Conservation (phyloP, 805 yeast genomes). For the Soucietia sequanensis region DNA sequence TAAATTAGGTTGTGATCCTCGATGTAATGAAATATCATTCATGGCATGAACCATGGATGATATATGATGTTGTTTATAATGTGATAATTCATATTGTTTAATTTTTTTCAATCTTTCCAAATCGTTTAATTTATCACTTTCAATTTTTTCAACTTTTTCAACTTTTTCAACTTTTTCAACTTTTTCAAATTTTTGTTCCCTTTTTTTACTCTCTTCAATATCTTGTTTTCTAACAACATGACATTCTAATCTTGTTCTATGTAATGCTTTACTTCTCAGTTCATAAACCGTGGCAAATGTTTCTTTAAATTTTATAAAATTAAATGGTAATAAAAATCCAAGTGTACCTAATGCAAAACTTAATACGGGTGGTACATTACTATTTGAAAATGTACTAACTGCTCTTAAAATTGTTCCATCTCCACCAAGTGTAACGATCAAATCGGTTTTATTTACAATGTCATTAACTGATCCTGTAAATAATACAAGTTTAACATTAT, state of each 20-base stretch:
- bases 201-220: constrained; percentile 10
- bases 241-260: constrained; percentile 78
- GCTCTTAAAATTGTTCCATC: constrained; percentile 92
- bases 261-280: constrained; percentile 68
- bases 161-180: constrained; percentile 6
- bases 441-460: constrained; percentile 66
- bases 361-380: constrained; percentile 81
- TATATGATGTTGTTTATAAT: constrained; percentile 15
- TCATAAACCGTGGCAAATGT: constrained; percentile 68
- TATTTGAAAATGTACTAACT: constrained; percentile 70
- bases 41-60: constrained; percentile 65
- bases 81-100: constrained; percentile 12
- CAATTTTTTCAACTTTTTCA: constrained; percentile 7
- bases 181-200: constrained; percentile 8
- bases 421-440: constrained; percentile 89
- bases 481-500: constrained; percentile 1
- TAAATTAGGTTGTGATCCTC: constrained; percentile 86
- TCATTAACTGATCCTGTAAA: constrained; percentile 59
- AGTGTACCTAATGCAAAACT: constrained; percentile 88
- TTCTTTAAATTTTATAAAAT: constrained; percentile 56
- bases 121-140: constrained; percentile 9
- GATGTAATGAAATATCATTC: constrained; percentile 86
- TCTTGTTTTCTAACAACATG: constrained; percentile 45
- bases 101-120: constrained; percentile 6
- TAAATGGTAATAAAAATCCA: constrained; percentile 88